Conservation (phyloP, 2,329 filamentous ascomycete species). For the Colletotrichum kahawae region DNA sequence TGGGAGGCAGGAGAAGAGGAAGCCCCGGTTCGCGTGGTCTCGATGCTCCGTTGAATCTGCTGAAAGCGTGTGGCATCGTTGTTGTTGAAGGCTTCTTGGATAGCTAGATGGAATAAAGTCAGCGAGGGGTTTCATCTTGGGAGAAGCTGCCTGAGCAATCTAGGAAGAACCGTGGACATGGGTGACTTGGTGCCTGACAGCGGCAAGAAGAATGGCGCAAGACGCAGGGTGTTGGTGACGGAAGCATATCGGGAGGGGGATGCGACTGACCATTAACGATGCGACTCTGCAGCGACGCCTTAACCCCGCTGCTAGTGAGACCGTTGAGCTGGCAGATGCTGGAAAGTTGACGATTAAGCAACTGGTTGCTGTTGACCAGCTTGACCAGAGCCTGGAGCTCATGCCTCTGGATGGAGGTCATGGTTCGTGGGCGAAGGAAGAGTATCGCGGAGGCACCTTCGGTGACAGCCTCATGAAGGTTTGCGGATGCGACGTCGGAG, state of each 20-base stretch:
- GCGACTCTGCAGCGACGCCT: constrained; percentile 79
- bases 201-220: background rate
- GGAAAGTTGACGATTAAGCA: constrained; percentile 72
- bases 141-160: background rate
- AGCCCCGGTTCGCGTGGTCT: constrained; percentile 22
- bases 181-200: background rate
- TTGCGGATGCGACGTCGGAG: constrained; percentile 12
- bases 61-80: constrained; percentile 46
- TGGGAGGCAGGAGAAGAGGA: constrained; percentile 18
- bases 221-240: background rate
- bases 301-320: constrained; percentile 81
- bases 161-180: background rate
- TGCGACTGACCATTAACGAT: constrained; percentile 75
- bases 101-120: constrained; percentile 36
- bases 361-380: constrained; percentile 45
- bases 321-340: constrained; percentile 77
- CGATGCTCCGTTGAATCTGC: constrained; percentile 48
- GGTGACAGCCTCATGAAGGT: constrained; percentile 23
- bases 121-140: background rate
- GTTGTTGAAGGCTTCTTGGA: constrained; percentile 41
- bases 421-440: constrained; percentile 19
- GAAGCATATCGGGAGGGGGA: constrained; percentile 1
- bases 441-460: constrained; percentile 4
- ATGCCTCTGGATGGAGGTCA: constrained; percentile 35
- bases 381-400: constrained; percentile 53